Conservation (phyloP, 2,329 filamentous ascomycete species). For the Truncatella angustata region DNA sequence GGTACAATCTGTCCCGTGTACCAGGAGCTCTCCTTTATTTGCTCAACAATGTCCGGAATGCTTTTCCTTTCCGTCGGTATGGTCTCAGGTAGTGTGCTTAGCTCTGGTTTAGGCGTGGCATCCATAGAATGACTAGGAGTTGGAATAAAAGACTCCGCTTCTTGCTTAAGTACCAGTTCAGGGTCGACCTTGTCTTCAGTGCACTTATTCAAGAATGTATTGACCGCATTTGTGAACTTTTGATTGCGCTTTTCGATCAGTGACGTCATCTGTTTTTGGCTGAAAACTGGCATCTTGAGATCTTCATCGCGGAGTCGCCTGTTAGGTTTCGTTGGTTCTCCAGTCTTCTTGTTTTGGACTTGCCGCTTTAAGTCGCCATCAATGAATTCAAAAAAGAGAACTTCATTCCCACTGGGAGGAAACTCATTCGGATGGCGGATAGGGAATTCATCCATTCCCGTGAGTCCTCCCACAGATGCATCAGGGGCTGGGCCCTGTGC, state of each 20-base stretch:
- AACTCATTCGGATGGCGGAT: constrained; percentile 27
- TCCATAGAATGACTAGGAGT: constrained; percentile 45
- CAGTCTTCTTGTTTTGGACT: constrained; percentile 69
- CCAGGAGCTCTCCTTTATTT: constrained; percentile 80
- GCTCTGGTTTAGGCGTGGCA: constrained; percentile 27
- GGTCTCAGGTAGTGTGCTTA: constrained; percentile 56
- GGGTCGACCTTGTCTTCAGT: constrained; percentile 64
- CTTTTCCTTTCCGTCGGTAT: constrained; percentile 79
- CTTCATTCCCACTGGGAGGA: constrained; percentile 52
- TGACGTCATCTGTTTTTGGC: constrained; percentile 85
- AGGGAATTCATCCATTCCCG: constrained; percentile 44
- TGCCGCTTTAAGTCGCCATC: constrained; percentile 88
- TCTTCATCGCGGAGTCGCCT: constrained; percentile 73
- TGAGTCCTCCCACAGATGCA: constrained; percentile 55
- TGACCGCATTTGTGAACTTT: constrained; percentile 77
- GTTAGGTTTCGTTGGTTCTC: constrained; percentile 66
- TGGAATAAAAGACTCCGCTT: constrained; percentile 62
- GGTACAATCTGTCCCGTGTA: constrained; percentile 92
- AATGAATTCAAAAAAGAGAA: constrained; percentile 87
- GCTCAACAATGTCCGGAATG: constrained; percentile 80
- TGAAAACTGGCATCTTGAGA: constrained; percentile 87
- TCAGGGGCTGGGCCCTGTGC: constrained; percentile 50
- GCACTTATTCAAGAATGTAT: constrained; percentile 74
- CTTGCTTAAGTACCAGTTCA: constrained; percentile 59
- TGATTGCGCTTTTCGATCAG: constrained; percentile 87